A percentile compares a stretch with the other conserved stretches of the same genome.
Conservation (phyloP, 768 basidiomycete species). For the Leccinum variicolor region DNA sequence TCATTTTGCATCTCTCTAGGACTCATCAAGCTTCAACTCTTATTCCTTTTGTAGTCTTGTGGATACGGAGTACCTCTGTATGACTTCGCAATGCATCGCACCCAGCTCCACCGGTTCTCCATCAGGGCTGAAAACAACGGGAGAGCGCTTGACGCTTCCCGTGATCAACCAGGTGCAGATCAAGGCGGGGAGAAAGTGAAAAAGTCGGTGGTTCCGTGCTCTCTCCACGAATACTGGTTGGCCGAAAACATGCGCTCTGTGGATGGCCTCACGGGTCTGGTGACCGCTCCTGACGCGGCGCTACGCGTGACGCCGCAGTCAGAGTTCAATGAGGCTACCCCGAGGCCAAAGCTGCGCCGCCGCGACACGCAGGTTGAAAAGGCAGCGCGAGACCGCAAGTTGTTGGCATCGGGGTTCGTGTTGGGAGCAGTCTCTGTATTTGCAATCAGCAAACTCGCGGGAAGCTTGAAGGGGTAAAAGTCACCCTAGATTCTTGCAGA, state of each 20-base stretch:
- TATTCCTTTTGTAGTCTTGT: slow-evolving; percentile 48
- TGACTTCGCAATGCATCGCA: slow-evolving; percentile 55
- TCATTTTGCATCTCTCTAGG: neutral
- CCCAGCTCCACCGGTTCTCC: slow-evolving; percentile 41
- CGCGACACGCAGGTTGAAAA: neutral
- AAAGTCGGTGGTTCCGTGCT: slow-evolving; percentile 21
- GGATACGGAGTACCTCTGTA: slow-evolving; percentile 64
- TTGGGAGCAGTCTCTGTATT: slow-evolving; percentile 10
- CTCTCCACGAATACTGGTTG: slow-evolving; percentile 54
- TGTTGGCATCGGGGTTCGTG: slow-evolving; percentile 18
- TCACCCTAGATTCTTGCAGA: too few species aligned
- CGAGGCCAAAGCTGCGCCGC: slow-evolving; percentile 13
- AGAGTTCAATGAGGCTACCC: slow-evolving; percentile 15
- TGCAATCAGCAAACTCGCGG: neutral
- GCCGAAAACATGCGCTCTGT: slow-evolving; percentile 47
- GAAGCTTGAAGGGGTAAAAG: neutral
- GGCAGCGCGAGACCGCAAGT: neutral
- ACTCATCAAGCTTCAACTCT: neutral
- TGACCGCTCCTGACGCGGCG: slow-evolving; percentile 21
- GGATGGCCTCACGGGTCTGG: slow-evolving; percentile 56
- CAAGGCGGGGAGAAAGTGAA: neutral
- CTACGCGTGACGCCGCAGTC: slow-evolving; percentile 5
- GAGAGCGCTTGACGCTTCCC: slow-evolving; percentile 16
- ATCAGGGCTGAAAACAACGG: slow-evolving; percentile 43
- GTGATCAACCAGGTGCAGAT: neutral